Base-by-base conservation (phyloP, 2,329 filamentous ascomycete species). In the Balansia obtecta region DNA sequence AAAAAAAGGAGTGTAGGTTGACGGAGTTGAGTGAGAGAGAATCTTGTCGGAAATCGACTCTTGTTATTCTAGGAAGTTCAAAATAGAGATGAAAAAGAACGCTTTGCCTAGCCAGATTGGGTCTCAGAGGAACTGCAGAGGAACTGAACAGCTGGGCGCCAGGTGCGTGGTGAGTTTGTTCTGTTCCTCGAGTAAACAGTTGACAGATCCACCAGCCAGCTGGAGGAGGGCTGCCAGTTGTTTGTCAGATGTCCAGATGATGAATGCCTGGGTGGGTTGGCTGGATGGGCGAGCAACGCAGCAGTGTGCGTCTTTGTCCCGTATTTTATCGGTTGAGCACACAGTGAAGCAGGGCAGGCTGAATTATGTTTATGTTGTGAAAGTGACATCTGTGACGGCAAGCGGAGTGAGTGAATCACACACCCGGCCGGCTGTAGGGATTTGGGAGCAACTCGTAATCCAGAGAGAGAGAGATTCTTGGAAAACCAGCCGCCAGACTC, bases 201-300 rank as follows among this genome's bases (percentile, higher is more conserved):
- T 52, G 50, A n/a, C 50, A 46, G 46, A 49, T 52, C 18, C 42
- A 46, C 50, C 46, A 30, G 43, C 42, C 50, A 52, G 50, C 46
- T 49, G 50, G 43, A 34, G 22, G 27, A 27, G 27, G 48, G 48
- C 8, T 20, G 34, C 43, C 37, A 34, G 33, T 44, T 44, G 47
- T 50, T 30, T 46, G 48, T 34, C 7, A n/a, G 27, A 43, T 11
- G 37, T 7, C 37, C 34, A 41, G 48, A 27, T 27, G 27, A 27
- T 27, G 27, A 27, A 27, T 27, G 8, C 27, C 27, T 7, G 27
- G 27, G 34, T 22, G 20, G 20, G 20, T 22, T 50, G 18, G 39
- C 20, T 33, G 27, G 20, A 30, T 39, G 40, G 30, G 9, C 7
- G 9, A 8, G 37, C 27, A 7, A 43, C 22, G 38, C 13, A 16